A percentile compares a stretch with the other conserved stretches of the same genome.
phyloP scores from a whole-genome alignment of 768 basidiomycete species.

The Leccinum boreale region DNA sequence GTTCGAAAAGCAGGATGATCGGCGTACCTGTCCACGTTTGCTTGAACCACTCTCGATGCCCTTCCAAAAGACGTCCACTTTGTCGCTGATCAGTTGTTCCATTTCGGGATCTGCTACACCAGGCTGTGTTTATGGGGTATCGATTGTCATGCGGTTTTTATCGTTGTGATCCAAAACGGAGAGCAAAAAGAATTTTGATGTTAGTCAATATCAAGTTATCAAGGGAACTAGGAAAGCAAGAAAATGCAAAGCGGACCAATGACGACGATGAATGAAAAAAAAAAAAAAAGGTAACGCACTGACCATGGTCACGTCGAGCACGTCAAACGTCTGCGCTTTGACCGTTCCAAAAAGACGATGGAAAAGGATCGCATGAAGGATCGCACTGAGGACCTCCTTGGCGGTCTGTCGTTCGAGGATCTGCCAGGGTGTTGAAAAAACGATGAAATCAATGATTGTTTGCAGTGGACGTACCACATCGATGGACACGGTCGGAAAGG shows the following conservation, averaged over 20 bases:
- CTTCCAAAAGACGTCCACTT: conserved; percentile 78
- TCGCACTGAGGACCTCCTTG: conserved; percentile 70
- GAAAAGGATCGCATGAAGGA: conserved; percentile 81
- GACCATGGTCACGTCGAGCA: conserved; percentile 84
- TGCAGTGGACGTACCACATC: conserved; percentile 24
- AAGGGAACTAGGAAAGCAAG: background rate
- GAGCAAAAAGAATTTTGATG: background rate
- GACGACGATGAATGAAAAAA: background rate
- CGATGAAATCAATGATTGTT: too few species aligned
- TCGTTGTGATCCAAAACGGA: background rate
- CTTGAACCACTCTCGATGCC: conserved; percentile 60
- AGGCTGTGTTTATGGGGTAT: conserved; percentile 44
- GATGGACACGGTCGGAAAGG: conserved; percentile 27
- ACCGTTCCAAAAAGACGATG: conserved; percentile 80
- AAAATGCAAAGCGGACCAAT: background rate
- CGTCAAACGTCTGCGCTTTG: conserved; percentile 72
- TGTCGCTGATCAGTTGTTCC: conserved; percentile 68
- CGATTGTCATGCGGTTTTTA: background rate
- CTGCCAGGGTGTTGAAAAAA: conserved; percentile 33
- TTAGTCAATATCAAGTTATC: background rate
- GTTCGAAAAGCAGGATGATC: background rate
- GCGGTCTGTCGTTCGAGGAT: conserved; percentile 67
- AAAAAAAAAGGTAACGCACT: conserved; percentile 15
- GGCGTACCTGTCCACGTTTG: conserved; percentile 65
- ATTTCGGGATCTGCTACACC: conserved; percentile 73